Percentiles rank a stretch among this genome's conserved stretches.
These are phyloP conservation scores for Pichia membranifaciens DNA, from an alignment of 805 yeast species.

Conservation along the genomic window DNA sequence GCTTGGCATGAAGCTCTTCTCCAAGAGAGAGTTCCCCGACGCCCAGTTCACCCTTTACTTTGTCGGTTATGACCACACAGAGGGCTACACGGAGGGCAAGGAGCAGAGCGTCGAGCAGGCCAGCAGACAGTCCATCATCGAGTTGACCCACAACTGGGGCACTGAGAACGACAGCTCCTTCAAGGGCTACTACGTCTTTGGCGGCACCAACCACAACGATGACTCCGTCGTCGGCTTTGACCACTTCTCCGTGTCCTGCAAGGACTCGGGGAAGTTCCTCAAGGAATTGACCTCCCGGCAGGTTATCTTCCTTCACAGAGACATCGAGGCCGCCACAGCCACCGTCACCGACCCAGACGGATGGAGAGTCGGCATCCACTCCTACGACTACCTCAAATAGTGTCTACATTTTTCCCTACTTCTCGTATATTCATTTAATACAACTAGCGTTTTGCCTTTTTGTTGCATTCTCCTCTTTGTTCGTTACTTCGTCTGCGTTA, in stretches of 20 bases:
- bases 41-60: slow-evolving; percentile 87
- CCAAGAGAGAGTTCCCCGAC: slow-evolving; percentile 47
- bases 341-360: slow-evolving; percentile 87
- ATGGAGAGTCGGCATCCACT: slow-evolving; percentile 67
- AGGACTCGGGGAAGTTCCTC: slow-evolving; percentile 55
- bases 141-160: slow-evolving; percentile 94
- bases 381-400: slow-evolving; percentile 23
- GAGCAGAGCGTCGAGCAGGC: slow-evolving; percentile 32
- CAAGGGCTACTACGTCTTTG: slow-evolving; percentile 75
- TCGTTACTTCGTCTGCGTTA: no score
- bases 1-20: slow-evolving; percentile 73
- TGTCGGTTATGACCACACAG: slow-evolving; percentile 59
- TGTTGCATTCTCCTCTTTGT: no score
- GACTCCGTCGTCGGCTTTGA: slow-evolving; percentile 74
- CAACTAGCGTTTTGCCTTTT: no score
- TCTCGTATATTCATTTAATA: no score
- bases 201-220: no score
- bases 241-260: slow-evolving; percentile 70
- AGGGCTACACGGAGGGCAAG: slow-evolving; percentile 38
- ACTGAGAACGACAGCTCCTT: slow-evolving; percentile 75
- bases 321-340: slow-evolving; percentile 55
- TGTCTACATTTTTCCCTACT: slow-evolving; percentile 11
- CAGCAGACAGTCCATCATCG: slow-evolving; percentile 64
- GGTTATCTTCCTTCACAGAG: slow-evolving; percentile 43
- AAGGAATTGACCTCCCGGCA: slow-evolving; percentile 39